Base-by-base conservation (phyloP, 1,284 basidiomycete species). In the Veloboletus limbatus region DNA sequence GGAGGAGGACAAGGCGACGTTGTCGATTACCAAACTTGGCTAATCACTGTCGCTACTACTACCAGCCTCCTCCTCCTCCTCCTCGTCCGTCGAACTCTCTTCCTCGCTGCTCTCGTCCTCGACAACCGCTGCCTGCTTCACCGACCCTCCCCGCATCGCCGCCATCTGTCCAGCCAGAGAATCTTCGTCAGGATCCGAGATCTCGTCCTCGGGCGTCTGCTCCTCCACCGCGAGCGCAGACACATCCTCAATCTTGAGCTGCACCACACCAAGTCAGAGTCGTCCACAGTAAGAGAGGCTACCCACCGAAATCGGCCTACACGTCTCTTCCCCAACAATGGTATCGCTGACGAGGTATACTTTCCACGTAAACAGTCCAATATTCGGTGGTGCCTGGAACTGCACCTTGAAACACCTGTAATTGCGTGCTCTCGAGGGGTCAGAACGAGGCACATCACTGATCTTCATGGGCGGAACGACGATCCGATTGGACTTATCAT, bases 81-180 rank as follows among this genome's bases (percentile, higher is more conserved):
- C 57, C 22, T 58, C 66, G 35, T 64, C 62, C 28, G 61, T 63
- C 4, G 51, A 54, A 20, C 67, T 71, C 47, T 77, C 73, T 4
- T 77, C 70, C 11, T 75, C 77, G 22, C 75, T 77, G 10, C 74
- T 72, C 45, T 67, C 69, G n/a, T n/a, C n/a, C 56, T 79, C 71
- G 5, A 61, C 67, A 4, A 66, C 66, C 5, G 55, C 57, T 0
- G 59, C 66, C 51, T 73, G 81, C 77, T 94, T 96, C 45, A 98
- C 94, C 30, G 81, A 67, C 13, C 86, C 89, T 6, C 97, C 97
- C 43, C 92, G 85, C 92, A 99, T 96, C 40, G 87, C 80, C 3
- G 96, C 95, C 94, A 99, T 97, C 74, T 99, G 97, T 4, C 97
- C 97, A 3, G 95, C 97, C 37, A 99, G 73, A 20, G 85, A 81